Percentiles rank a stretch among this genome's conserved stretches.
Conservation (phyloP, 441 rosid species). For the Gossypium laxum region DNA sequence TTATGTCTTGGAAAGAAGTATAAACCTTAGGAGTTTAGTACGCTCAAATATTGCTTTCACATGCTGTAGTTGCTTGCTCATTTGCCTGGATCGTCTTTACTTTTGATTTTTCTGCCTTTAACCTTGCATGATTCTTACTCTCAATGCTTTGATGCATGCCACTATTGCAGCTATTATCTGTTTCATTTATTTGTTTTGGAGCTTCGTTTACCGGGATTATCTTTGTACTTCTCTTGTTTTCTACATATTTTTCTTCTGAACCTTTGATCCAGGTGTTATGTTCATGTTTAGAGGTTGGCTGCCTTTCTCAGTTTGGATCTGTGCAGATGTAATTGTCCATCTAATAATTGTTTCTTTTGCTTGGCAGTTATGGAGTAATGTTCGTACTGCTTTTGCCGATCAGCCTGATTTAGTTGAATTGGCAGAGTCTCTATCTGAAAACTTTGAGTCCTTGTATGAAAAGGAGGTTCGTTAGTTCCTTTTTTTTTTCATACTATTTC, state of each 20-base stretch:
- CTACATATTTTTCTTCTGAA: not conserved
- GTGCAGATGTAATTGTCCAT: not conserved
- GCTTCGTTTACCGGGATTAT: slow-evolving; percentile 8
- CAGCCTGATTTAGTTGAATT: slow-evolving; percentile 66
- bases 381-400: slow-evolving; percentile 53
- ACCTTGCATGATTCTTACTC: not conserved
- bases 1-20: not conserved
- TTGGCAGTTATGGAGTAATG: slow-evolving; percentile 78
- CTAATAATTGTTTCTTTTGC: slow-evolving; percentile 28
- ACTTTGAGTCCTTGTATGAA: slow-evolving; percentile 60
- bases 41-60: not conserved
- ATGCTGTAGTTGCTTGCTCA: not conserved
- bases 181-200: slow-evolving; percentile 4
- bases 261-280: not conserved
- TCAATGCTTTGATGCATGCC: slow-evolving; percentile 2
- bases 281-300: not conserved
- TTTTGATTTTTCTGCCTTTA: not conserved
- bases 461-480: slow-evolving; percentile 51
- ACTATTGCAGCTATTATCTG: not conserved
- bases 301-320: not conserved
- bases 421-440: slow-evolving; percentile 58
- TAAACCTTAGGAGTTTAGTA: not conserved
- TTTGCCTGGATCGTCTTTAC: not conserved
- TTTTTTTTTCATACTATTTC: not conserved
- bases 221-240: slow-evolving; percentile 7